These are phyloP conservation scores for Hericium rajendrae DNA, from an alignment of 768 basidiomycete species.

Conservation along the genomic window DNA sequence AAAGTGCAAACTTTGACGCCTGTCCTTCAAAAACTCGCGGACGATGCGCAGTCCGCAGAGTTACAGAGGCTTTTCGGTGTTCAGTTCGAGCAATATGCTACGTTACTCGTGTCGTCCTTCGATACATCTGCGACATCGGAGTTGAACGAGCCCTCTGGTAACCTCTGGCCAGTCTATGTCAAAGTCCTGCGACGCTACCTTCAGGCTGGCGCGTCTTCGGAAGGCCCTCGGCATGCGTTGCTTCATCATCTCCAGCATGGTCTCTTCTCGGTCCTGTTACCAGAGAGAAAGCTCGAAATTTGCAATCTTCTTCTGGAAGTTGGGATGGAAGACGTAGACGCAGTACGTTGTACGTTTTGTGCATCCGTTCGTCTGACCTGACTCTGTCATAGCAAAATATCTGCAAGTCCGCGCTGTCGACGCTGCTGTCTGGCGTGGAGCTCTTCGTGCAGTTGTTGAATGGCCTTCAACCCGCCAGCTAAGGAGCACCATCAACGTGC, in stretches of 20 bases:
- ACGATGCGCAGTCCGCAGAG: slow-evolving; percentile 3
- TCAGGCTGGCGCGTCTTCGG: slow-evolving; percentile 28
- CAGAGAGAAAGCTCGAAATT: slow-evolving; percentile 45
- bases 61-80: slow-evolving; percentile 24
- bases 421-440: slow-evolving; percentile 37
- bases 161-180: slow-evolving; percentile 44
- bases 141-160: slow-evolving; percentile 34
- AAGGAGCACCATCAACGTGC: slow-evolving; percentile 36
- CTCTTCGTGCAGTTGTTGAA: slow-evolving; percentile 46
- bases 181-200: slow-evolving; percentile 36
- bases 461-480: slow-evolving; percentile 36
- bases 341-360: slow-evolving; percentile 28
- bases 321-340: slow-evolving; percentile 35
- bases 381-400: background rate
- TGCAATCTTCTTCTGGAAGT: slow-evolving; percentile 48
- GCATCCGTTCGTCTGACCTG: background rate
- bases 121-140: slow-evolving; percentile 35
- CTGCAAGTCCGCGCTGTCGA: slow-evolving; percentile 37
- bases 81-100: slow-evolving; percentile 25
- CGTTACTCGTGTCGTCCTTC: slow-evolving; percentile 37
- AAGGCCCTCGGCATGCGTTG: slow-evolving; percentile 30
- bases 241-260: slow-evolving; percentile 39
- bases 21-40: slow-evolving; percentile 34
- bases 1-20: slow-evolving; percentile 52
- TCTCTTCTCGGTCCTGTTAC: slow-evolving; percentile 43